A percentile compares a stretch with the other conserved stretches of the same genome.
phyloP scores from a whole-genome alignment of 2,329 filamentous ascomycete species.

The Rasamsonia emersonii region DNA sequence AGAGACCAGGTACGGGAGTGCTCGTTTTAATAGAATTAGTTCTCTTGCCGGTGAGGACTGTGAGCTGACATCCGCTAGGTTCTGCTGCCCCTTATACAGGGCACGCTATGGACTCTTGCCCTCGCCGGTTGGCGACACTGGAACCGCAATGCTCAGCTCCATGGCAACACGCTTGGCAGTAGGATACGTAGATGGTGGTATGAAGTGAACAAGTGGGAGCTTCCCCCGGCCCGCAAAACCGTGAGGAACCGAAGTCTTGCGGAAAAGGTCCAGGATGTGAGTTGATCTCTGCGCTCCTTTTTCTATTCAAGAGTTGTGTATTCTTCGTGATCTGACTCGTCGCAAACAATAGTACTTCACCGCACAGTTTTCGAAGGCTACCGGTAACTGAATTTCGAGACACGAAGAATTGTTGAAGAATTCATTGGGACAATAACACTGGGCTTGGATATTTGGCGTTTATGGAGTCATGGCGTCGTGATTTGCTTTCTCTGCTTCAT shows the following conservation, averaged over 20 bases:
- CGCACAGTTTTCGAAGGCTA: constrained; percentile 6
- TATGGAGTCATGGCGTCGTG: no score
- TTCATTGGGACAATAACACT: no score
- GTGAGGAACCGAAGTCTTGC: constrained; percentile 24
- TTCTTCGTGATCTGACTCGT: no score
- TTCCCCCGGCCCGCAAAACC: constrained; percentile 39
- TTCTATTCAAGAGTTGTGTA: neutral
- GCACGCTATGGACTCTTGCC: constrained; percentile 76
- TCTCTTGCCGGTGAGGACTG: neutral
- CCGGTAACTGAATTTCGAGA: constrained; percentile 2
- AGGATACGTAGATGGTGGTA: constrained; percentile 88
- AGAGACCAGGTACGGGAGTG: constrained; percentile 64
- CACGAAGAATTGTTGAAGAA: no score
- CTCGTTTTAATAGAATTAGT: neutral
- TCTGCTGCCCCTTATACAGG: constrained; percentile 78
- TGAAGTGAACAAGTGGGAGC: constrained; percentile 79
- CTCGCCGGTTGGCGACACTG: constrained; percentile 83
- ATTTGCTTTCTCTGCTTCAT: no score
- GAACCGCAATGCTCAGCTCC: constrained; percentile 71
- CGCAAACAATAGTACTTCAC: constrained; percentile 7
- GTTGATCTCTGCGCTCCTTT: no score
- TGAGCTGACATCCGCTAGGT: constrained; percentile 44
- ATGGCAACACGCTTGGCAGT: constrained; percentile 68
- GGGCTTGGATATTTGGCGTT: no score
- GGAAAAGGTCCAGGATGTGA: constrained; percentile 36